A percentile compares a stretch with the other conserved stretches of the same genome.
These are phyloP conservation scores for Pyricularia sp. DNA, from an alignment of 2,329 filamentous ascomycete genomes.

Conservation along the genomic window DNA sequence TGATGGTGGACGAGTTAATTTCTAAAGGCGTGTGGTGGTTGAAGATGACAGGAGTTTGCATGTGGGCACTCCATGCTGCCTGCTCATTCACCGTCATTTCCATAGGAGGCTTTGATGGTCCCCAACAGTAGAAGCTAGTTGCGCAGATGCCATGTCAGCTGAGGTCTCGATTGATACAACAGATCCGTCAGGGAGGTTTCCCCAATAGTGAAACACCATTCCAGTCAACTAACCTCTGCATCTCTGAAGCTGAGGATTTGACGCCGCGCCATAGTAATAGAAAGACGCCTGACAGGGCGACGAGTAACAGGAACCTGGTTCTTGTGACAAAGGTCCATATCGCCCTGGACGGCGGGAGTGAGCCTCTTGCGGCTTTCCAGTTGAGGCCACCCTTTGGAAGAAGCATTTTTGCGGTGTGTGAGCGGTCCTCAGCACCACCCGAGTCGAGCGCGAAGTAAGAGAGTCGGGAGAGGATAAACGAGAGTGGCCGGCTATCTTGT, in stretches of 20 bases:
- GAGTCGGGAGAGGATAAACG: constrained; percentile 4
- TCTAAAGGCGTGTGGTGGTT: constrained; percentile 85
- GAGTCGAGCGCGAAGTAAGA: constrained; percentile 13
- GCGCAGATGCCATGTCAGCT: constrained; percentile 6
- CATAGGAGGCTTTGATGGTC: constrained; percentile 88
- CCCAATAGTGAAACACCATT: not conserved
- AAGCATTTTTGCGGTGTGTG: constrained; percentile 51
- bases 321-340: constrained; percentile 58
- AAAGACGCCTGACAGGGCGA: constrained; percentile 57
- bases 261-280: constrained; percentile 83
- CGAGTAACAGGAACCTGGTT: constrained; percentile 63
- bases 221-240: constrained; percentile 63
- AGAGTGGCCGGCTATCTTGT: constrained; percentile 4
- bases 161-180: not conserved
- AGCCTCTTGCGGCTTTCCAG: constrained; percentile 80
- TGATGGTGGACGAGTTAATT: constrained; percentile 69
- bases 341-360: constrained; percentile 64
- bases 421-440: constrained; percentile 20
- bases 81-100: constrained; percentile 88
- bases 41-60: constrained; percentile 88
- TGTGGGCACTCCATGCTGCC: constrained; percentile 74
- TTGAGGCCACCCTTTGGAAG: constrained; percentile 79
- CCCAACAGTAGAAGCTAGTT: constrained; percentile 88
- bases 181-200: not conserved
- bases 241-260: constrained; percentile 65